Base-by-base conservation (phyloP, 2,329 filamentous ascomycete genomes). In the Bisporella sp. region DNA sequence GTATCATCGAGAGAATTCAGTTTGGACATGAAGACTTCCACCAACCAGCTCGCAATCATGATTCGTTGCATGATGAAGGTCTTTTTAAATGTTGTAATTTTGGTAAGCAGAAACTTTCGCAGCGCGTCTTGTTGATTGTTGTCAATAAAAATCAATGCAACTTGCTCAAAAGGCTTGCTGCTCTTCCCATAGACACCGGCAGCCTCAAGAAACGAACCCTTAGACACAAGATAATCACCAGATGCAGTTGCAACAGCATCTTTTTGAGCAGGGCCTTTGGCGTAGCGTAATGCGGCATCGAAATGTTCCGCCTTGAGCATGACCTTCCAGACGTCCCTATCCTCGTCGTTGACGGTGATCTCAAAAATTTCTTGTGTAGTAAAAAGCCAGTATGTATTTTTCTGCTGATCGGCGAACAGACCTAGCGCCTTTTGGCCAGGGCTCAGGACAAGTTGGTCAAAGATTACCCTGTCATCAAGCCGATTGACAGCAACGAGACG, bases 311-410 rank as follows among this genome's bases (percentile, higher is more conserved):
- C 79, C 61, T 87, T 81, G 52, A 96, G 77, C 81, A 97, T 87
- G 47, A 97, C 89, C 64, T 89, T 89, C 93, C 93, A 99, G 12
- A 97, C 82, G 65, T 97, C 88, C 58, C 93, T 76, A 59, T 91
- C 88, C 67, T 99, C 93, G 50, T 97, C 89, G 42, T 84, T 85
- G 9, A 92, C 85, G 9, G 93, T 87, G 52, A 99, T 85, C 69
- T 99, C 93, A 59, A 90, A 96, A 46, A 99, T 96, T 62, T 95
- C 90, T 50, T 88, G 79, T 0, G 81, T 79, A 0, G 92, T 97
- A 64, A 97, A 95, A 2, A 99, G 77, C 93, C 95, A 99, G 65
- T 92, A 96, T 0, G 93, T 99, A 63, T 92, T 95, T 73, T 96
- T 96, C 67, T 93, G 92, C 54, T 87, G 79, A 67, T 99, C 93